Evolutionary conservation across 2,329 filamentous ascomycete genomes (phyloP).

Genomic region (Paracamarosporium sp.): DNA sequence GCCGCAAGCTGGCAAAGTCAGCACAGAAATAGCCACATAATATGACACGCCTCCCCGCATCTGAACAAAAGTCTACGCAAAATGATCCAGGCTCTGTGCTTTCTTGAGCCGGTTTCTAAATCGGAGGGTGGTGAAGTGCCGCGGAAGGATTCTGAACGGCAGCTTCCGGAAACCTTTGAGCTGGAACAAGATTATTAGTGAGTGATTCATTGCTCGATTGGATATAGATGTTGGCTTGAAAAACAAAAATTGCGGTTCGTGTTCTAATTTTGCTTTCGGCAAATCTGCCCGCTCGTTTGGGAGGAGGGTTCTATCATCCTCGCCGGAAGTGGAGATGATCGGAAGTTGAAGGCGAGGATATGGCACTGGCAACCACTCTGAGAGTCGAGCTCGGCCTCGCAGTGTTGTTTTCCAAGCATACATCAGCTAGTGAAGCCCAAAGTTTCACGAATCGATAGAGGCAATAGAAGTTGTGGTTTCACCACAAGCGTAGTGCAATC

Average conservation of each 20-base stretch:
- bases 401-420: background rate
- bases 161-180: background rate
- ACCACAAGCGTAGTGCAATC: background rate
- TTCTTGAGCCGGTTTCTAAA: background rate
- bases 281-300: background rate
- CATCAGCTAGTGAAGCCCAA: too few relatives aligned
- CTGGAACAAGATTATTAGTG: background rate
- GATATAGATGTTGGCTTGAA: background rate
- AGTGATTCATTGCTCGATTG: background rate
- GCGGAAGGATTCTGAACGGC: background rate
- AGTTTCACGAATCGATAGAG: too few relatives aligned
- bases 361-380: background rate
- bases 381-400: background rate
- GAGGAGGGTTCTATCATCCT: background rate
- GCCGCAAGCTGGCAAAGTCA: slow-evolving; percentile 13
- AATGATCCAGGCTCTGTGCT: background rate
- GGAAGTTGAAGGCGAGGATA: background rate
- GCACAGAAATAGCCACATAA: slow-evolving; percentile 18
- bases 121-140: background rate
- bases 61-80: background rate
- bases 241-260: background rate
- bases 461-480: too few relatives aligned
- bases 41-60: background rate
- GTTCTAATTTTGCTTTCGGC: background rate
- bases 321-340: background rate